Evolutionary conservation across 495 filamentous ascomycete genomes (phyloP), one percentile per base, ranked within the genome.

Genomic region (Penicilliopsis zonata): DNA sequence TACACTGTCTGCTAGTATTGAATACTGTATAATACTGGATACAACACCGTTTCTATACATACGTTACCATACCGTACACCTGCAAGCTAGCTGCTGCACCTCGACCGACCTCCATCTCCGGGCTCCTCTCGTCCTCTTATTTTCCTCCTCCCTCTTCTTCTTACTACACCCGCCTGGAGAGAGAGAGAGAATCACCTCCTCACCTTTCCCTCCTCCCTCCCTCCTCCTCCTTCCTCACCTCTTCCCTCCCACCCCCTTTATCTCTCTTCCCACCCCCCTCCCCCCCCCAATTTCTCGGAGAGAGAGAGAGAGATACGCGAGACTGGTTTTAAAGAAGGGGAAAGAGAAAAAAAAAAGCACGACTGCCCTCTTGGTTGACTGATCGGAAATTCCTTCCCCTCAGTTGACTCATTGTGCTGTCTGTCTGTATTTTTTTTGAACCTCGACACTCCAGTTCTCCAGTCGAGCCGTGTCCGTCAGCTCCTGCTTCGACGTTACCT

Each of bases 201-300:
- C 63, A 63, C 70, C 62, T 65, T 57, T 67, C 59, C 61, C 66
- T 67, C 55, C 54, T 67, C 56, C 55, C 63, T 65, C 62, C 65
- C 67, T 61, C 64, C 61, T 53, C 58, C 56, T 52, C 43, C 42
- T 40, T 43, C 42, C 32, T 57, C 60, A 62, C 61, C 49, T 59
- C 61, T 52, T 57, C 67, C 65, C 56, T 44, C 52, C 54, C 49
- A 31, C 44, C 41, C 53, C 57, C 59, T 57, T 61, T 60, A 55
- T 58, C 59, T 52, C 63, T 62, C 65, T 61, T 52, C 61, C 60
- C 61, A 57, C 43, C 57, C 57, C 53, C 59, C 60, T 60, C 54
- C 59, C 59, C 56, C 65, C 65, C 67, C 67, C 52, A 67, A 69
- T 69, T 61, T 51, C 47, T 50, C 43, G 56, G 59, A 62, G 58